Conservation (phyloP, 306 rosid species). For the Morella rubra region DNA sequence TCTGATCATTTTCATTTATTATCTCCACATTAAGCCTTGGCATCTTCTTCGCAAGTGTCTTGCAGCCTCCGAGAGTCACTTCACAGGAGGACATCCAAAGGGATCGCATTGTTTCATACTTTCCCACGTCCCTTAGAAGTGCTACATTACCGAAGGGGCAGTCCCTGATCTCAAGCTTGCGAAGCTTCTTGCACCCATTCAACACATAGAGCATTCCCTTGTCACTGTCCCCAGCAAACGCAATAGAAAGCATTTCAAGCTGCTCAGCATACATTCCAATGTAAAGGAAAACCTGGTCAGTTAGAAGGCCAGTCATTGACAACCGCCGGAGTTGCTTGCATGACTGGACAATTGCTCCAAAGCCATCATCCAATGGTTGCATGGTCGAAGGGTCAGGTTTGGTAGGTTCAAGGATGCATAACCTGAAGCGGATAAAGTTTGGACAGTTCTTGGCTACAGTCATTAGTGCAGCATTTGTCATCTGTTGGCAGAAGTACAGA, state of each 20-base stretch:
- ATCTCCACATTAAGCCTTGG: conserved; percentile 87
- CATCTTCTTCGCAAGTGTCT: conserved; percentile 69
- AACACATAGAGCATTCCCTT: conserved; percentile 85
- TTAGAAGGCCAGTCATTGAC: conserved; percentile 70
- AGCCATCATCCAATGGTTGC: conserved; percentile 90
- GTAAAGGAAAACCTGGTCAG: conserved; percentile 79
- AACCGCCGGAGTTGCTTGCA: conserved; percentile 75
- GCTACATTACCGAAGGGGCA: conserved; percentile 81
- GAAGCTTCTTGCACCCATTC: conserved; percentile 93
- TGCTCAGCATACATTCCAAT: conserved; percentile 91
- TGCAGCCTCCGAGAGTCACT: conserved; percentile 81
- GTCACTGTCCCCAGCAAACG: conserved; percentile 88
- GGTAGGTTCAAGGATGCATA: conserved; percentile 68
- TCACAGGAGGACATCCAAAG: conserved; percentile 99
- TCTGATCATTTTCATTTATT: conserved; percentile 59
- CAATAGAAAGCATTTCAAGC: conserved; percentile 86
- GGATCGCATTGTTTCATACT: conserved; percentile 99
- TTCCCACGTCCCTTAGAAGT: conserved; percentile 83
- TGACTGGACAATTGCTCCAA: conserved; percentile 92
- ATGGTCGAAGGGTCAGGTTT: conserved; percentile 68
- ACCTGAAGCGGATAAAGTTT: conserved; percentile 75
- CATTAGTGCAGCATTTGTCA: conserved; percentile 93
- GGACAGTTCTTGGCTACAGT: conserved; percentile 90
- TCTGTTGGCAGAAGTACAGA: conserved; percentile 87
- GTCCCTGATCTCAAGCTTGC: conserved; percentile 90